These are phyloP conservation scores for Terana coerulea DNA, from an alignment of 768 basidiomycete species.

Conservation along the genomic window DNA sequence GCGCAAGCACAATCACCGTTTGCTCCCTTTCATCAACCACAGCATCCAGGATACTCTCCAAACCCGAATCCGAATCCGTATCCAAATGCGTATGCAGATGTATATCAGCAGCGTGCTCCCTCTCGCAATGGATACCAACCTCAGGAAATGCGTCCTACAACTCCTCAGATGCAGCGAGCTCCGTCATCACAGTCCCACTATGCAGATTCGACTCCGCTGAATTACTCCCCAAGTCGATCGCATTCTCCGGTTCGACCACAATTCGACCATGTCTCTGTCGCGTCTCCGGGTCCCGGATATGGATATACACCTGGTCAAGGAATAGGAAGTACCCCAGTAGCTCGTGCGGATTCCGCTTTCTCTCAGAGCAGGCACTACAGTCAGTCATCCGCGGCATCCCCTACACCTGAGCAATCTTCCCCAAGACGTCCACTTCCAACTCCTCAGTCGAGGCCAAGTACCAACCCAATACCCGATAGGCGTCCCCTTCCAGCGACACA, in stretches of 20 bases:
- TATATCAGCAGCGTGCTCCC: not conserved
- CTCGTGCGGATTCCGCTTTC: not conserved
- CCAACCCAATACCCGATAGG: not conserved
- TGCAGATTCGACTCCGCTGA: not conserved
- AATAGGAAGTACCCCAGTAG: not conserved
- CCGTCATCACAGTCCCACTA: not conserved
- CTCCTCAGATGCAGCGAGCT: not conserved
- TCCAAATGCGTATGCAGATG: not conserved
- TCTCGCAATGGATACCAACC: not conserved
- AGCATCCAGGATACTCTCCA: conserved; percentile 6
- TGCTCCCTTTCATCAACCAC: conserved; percentile 2
- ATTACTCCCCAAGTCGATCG: not conserved
- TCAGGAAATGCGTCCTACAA: not conserved
- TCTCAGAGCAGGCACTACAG: not conserved
- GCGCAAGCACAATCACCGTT: not conserved
- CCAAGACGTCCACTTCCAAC: conserved; percentile 6
- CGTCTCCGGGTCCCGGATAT: no score
- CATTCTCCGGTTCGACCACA: not conserved
- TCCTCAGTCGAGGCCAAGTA: not conserved
- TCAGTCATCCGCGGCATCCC: not conserved
- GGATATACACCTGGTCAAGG: no score
- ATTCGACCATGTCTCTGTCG: no score
- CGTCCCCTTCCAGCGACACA: not conserved
- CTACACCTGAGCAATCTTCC: conserved; percentile 1
- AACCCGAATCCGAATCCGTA: not conserved